Evolutionary conservation across 495 filamentous ascomycete species (phyloP).

Genomic region (Usnea hakonensis): DNA sequence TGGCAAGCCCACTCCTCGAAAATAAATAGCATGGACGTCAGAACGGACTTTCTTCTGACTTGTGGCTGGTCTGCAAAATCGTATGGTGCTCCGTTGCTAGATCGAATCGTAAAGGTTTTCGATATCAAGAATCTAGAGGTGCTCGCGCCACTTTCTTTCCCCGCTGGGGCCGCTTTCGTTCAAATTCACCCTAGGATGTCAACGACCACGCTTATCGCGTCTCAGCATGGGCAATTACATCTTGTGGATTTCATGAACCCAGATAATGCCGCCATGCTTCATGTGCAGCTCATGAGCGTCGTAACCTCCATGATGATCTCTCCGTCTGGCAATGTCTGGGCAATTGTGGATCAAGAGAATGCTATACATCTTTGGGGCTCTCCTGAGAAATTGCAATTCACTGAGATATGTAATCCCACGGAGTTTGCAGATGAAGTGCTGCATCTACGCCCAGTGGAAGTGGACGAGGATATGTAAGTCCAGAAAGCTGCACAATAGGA

Average conservation of each 20-base stretch:
- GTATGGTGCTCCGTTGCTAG: constrained; percentile 56
- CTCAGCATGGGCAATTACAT: constrained; percentile 84
- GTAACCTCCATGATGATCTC: constrained; percentile 77
- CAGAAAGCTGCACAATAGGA: neutral
- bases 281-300: constrained; percentile 64
- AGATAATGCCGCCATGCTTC: constrained; percentile 80
- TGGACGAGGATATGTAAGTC: constrained; percentile 61
- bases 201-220: constrained; percentile 84
- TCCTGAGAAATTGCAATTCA: constrained; percentile 79
- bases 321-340: constrained; percentile 81
- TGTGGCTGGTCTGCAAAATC: constrained; percentile 84
- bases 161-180: constrained; percentile 82
- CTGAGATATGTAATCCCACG: constrained; percentile 69
- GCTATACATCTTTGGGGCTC: constrained; percentile 88
- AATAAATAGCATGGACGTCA: constrained; percentile 92
- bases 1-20: constrained; percentile 81
- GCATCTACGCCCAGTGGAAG: constrained; percentile 48
- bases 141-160: constrained; percentile 84
- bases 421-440: constrained; percentile 64
- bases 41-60: constrained; percentile 83
- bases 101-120: constrained; percentile 88
- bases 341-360: constrained; percentile 69
- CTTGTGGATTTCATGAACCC: constrained; percentile 93
- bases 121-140: constrained; percentile 80
- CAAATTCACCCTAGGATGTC: constrained; percentile 92